Evolutionary conservation across 2,329 filamentous ascomycete genomes (phyloP).

Genomic region (Pochonia chlamydosporia): DNA sequence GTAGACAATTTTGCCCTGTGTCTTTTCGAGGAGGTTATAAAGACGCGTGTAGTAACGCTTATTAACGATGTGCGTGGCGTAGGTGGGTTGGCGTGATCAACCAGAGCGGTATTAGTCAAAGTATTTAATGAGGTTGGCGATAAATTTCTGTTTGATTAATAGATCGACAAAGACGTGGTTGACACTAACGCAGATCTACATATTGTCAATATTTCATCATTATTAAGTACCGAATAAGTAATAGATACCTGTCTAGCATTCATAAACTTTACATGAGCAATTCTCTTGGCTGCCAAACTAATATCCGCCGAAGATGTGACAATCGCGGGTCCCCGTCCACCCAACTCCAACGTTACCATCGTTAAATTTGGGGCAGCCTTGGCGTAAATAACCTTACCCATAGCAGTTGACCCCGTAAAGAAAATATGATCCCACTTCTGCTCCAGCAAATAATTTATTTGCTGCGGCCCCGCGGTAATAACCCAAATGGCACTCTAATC

Average conservation of each 20-base stretch:
- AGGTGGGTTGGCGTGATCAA: conserved; percentile 3
- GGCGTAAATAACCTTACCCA: conserved; percentile 30
- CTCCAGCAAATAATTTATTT: conserved; percentile 30
- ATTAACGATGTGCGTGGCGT: conserved; percentile 31
- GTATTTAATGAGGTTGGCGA: conserved; percentile 26
- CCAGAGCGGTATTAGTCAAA: conserved; percentile 19
- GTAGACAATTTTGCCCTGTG: conserved; percentile 30
- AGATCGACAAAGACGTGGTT: conserved; percentile 41
- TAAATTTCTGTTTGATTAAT: conserved; percentile 28
- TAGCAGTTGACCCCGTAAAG: conserved; percentile 34
- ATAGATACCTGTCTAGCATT: conserved; percentile 29
- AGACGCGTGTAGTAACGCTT: conserved; percentile 36
- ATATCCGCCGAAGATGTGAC: conserved; percentile 34
- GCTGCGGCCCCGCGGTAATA: conserved; percentile 28
- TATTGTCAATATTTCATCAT: conserved; percentile 19
- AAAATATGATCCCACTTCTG: conserved; percentile 38
- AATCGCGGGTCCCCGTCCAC: conserved; percentile 38
- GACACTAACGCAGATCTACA: conserved; percentile 20
- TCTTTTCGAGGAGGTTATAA: conserved; percentile 25
- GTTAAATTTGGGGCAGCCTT: conserved; percentile 40
- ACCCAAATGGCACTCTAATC: conserved; percentile 30
- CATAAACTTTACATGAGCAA: conserved; percentile 35
- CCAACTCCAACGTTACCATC: conserved; percentile 36
- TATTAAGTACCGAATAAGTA: not conserved
- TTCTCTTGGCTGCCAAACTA: conserved; percentile 34